Conservation (phyloP, 179 eudicot genomes). For the Spergularia azorica region DNA sequence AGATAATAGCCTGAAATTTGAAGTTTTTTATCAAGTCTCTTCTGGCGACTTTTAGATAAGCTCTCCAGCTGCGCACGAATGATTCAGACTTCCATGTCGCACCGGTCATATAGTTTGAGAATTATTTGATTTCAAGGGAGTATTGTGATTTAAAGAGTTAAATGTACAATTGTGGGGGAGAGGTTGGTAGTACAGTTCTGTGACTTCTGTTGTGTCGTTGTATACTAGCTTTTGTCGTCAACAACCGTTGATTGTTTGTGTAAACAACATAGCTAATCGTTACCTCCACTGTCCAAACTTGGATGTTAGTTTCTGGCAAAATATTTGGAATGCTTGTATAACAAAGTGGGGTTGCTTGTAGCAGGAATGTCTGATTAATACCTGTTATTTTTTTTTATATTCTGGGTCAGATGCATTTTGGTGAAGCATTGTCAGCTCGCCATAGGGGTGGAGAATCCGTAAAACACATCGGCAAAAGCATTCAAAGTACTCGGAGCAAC, state of each 20-base stretch:
- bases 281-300: background rate
- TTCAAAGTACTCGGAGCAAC: conserved; percentile 83
- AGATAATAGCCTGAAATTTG: background rate
- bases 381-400: conserved; percentile 8
- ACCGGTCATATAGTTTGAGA: conserved; percentile 39
- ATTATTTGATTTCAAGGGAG: no score
- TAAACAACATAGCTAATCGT: no score
- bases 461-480: conserved; percentile 69
- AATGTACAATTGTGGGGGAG: no score
- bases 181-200: no score
- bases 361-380: conserved; percentile 19
- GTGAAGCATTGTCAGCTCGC: conserved; percentile 87
- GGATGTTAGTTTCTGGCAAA: background rate
- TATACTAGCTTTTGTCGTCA: no score
- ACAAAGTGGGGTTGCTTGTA: background rate
- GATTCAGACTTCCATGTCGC: conserved; percentile 54
- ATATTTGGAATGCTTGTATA: conserved; percentile 9
- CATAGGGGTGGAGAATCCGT: conserved; percentile 66
- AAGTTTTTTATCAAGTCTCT: conserved; percentile 16
- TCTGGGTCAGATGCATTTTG: conserved; percentile 80
- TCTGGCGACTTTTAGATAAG: conserved; percentile 67
- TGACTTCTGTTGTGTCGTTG: no score
- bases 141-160: no score
- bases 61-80: conserved; percentile 85
- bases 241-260: no score